Evolutionary conservation across 2,329 filamentous ascomycete species (phyloP), one percentile per base, ranked within the genome.

Genomic region (Tolypocladium guangdongense): DNA sequence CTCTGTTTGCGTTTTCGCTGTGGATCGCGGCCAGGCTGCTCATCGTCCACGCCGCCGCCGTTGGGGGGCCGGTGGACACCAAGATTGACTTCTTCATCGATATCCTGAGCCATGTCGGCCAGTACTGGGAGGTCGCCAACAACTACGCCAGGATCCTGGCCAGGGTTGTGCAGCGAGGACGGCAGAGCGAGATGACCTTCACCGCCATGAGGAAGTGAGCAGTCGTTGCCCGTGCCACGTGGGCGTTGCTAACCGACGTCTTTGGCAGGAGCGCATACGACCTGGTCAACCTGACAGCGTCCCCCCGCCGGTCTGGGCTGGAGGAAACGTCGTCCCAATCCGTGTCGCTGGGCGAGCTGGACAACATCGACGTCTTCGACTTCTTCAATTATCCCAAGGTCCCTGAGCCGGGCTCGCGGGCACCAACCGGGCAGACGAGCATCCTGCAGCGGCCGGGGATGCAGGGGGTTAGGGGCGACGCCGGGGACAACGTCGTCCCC

Each of bases 1-100:
- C 72, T 0, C 72, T 71, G 0, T 74, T 74, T 56, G 71, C 72
- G 0, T 73, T 74, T n/a, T 68, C 71, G 0, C 64, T 74, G 0
- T 74, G 72, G 72, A 69, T 73, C 2, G 71, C 71, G 2, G 72
- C 70, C 1, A 60, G 72, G 16, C 48, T 74, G 6, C 57, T 74
- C 11, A 54, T 74, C 11, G 70, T 74, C 6, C 70, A 74, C 47
- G 70, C 72, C 0, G 69, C 72, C 2, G 67, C 69, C 0, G 63
- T 68, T 1, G 68, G 70, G 3, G 64, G 66, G 18, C 57, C 64
- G 0, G 64, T 73, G 1, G 70, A 74, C 27, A 60, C 67, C 0
- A 66, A 68, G 51, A 70, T 74, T 43, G 71, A 71, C 33, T 74
- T 74, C 55, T 74, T 74, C 38, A 68, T 74, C 46, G 70, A 72